Evolutionary conservation across 2,329 filamentous ascomycete species (phyloP), one percentile per base, ranked within the genome.

Genomic region (Mycosphaerella arachidis): DNA sequence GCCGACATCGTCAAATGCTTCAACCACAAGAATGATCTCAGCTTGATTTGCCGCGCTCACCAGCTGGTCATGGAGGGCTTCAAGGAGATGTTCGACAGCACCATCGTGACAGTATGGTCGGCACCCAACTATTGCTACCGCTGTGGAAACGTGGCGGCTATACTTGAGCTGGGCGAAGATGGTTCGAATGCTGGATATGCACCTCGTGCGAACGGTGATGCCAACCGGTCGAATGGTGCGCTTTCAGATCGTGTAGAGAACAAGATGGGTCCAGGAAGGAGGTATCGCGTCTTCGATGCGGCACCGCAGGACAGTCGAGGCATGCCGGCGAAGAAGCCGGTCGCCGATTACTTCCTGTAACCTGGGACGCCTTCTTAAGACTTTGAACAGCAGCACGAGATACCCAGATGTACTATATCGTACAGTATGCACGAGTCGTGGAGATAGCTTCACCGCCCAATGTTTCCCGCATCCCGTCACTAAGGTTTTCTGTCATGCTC

Each of bases 51-150:
- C 18, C 86, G 94, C 57, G 94, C 94, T 0, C 94, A 99, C 73
- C 94, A 99, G 75, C 86, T 99, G 24, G 94, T 99, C 65, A 99
- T 97, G 94, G 94, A 99, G 74, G 94, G 94, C 0, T 99, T 97
- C 76, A 97, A 97, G 78, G 94, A 97, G 74, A 97, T 97, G 92
- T 99, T 97, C 71, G 91, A 96, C 72, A 89, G 87, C 13, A 91
- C 87, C 52, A 97, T 99, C 65, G 94, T 97, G 46, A 99, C 94
- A 0, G 94, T 99, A n/a, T 99, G 94, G 79, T 77, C 74, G 16
- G 73, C 73, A 43, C 73, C 73, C 27, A 75, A 75, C 58, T 75
- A 75, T 62, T 75, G 73, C 67, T 75, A 75, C 60, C 70, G 73
- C 30, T 81, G 79, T 63, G 79, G 79, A 24, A 81, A 81, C 57